Percentiles rank a stretch among this genome's conserved stretches.
phyloP scores from a whole-genome alignment of 176 grass and related monocot species.

The Lolium multiflorum region DNA sequence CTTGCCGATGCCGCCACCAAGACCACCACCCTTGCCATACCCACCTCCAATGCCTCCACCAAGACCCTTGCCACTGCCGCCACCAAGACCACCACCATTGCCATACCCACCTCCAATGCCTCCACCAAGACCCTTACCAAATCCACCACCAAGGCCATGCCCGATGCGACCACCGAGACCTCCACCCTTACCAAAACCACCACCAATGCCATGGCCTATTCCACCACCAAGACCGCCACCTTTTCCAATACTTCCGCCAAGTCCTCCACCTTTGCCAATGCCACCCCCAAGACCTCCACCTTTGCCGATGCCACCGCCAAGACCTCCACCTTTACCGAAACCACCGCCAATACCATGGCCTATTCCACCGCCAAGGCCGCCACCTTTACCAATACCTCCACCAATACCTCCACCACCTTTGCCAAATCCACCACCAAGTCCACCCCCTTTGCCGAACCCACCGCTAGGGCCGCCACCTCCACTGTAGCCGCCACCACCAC shows the following conservation, averaged over 20 bases:
- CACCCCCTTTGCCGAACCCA: background rate
- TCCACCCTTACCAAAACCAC: conserved; percentile 25
- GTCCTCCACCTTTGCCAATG: background rate
- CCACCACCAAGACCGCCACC: conserved; percentile 38
- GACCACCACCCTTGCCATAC: background rate
- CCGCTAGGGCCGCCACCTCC: background rate
- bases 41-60: conserved; percentile 36
- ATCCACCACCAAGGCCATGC: conserved; percentile 30
- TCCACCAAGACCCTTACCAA: conserved; percentile 20
- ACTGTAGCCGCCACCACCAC: conserved; percentile 1
- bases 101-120: background rate
- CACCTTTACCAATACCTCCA: conserved; percentile 26
- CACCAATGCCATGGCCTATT: conserved; percentile 17
- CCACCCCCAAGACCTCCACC: conserved; percentile 1
- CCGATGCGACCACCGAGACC: background rate
- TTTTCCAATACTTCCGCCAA: background rate
- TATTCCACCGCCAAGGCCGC: conserved; percentile 19
- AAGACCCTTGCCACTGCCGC: background rate
- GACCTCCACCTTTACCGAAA: conserved; percentile 33
- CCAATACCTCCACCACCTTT: background rate
- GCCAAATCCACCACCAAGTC: conserved; percentile 11
- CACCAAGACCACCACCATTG: background rate
- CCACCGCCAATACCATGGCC: conserved; percentile 41
- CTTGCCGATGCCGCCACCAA: conserved; percentile 29
- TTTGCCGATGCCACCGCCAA: conserved; percentile 15